These are phyloP conservation scores for Phycomyces nitens DNA, from an alignment of 192 early-diverging fungal genomes.

Conservation along the genomic window DNA sequence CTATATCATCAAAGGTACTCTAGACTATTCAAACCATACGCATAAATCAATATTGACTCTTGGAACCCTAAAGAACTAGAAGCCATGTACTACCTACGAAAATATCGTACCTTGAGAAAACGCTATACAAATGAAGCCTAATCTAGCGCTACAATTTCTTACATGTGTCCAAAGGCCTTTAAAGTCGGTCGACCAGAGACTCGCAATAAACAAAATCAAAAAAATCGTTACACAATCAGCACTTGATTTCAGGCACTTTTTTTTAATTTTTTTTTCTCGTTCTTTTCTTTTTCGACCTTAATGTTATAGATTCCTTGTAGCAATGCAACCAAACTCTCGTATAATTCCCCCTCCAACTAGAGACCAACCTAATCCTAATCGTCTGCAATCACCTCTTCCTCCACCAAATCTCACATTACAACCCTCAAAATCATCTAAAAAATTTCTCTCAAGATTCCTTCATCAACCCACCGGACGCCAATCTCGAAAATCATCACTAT, in stretches of 20 bases:
- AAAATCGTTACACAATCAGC: neutral
- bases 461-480: neutral
- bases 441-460: neutral
- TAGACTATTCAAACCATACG: neutral
- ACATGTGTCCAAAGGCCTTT: no score
- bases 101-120: slow-evolving; percentile 36
- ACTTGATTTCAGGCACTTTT: neutral
- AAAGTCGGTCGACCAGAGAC: no score
- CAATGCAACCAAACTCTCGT: slow-evolving; percentile 24
- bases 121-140: slow-evolving; percentile 24
- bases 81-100: slow-evolving; percentile 41
- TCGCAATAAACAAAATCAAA: no score
- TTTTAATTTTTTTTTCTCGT: neutral
- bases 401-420: neutral
- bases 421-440: slow-evolving; percentile 3
- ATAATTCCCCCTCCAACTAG: slow-evolving; percentile 6
- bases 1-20: slow-evolving; percentile 42
- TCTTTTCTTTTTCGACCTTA: slow-evolving; percentile 10
- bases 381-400: neutral
- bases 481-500: neutral
- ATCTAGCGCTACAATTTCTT: neutral
- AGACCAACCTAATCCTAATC: neutral
- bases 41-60: neutral
- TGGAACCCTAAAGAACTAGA: slow-evolving; percentile 46
- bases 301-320: neutral